Percentiles rank a stretch among this genome's conserved stretches.
phyloP scores from a whole-genome alignment of 2,329 filamentous ascomycete species.

The Periconia sp. region DNA sequence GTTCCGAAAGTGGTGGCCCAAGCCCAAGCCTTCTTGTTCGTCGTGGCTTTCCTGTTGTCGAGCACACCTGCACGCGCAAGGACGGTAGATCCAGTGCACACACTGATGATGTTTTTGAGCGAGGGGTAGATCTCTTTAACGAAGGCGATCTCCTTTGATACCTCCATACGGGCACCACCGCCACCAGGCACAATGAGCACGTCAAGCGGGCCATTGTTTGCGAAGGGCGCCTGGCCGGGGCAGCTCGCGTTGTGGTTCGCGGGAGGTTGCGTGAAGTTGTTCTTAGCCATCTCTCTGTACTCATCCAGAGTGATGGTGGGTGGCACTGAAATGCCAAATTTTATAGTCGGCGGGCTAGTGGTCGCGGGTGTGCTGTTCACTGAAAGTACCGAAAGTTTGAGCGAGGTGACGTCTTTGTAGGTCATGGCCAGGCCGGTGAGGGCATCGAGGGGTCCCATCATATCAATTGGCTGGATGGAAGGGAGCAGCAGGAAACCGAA shows the following conservation, averaged over 20 bases:
- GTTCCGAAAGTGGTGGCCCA: constrained; percentile 48
- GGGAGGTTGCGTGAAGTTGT: constrained; percentile 36
- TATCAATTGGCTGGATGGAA: constrained; percentile 22
- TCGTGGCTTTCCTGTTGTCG: constrained; percentile 61
- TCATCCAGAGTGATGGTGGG: constrained; percentile 54
- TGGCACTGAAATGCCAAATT: constrained; percentile 36
- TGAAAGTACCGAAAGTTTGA: constrained; percentile 12
- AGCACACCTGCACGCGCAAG: constrained; percentile 60
- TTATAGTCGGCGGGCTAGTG: constrained; percentile 11
- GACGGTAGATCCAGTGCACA: constrained; percentile 64
- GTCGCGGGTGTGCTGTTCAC: constrained; percentile 21
- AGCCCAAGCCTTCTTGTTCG: constrained; percentile 59
- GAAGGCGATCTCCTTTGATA: constrained; percentile 10
- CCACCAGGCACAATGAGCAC: constrained; percentile 66
- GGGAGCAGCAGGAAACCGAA: constrained; percentile 19
- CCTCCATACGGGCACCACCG: constrained; percentile 41
- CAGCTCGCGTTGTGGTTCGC: not conserved
- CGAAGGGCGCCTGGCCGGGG: not conserved
- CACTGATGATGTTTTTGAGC: constrained; percentile 57
- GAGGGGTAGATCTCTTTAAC: constrained; percentile 9
- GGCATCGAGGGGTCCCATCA: constrained; percentile 45
- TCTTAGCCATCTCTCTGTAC: constrained; percentile 19
- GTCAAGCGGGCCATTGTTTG: constrained; percentile 45
- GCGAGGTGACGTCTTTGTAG: constrained; percentile 11
- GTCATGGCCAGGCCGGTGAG: constrained; percentile 31